A percentile compares a stretch with the other conserved stretches of the same genome.
Conservation (phyloP, 164 flowering plant species). For the Vitis rotundifolia region DNA sequence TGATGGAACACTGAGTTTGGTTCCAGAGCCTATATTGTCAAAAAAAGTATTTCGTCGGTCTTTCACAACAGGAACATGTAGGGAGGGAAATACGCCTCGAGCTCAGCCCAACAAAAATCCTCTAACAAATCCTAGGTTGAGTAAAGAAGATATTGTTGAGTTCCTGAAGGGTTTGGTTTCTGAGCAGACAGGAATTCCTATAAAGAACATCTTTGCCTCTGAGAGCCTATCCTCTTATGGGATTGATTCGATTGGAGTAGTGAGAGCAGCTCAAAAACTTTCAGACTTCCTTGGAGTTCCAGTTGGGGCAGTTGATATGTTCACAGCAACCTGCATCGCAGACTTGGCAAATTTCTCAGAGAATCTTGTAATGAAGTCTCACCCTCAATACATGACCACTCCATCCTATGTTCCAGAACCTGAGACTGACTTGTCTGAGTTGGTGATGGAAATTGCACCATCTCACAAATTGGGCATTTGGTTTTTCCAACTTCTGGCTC, state of each 20-base stretch:
- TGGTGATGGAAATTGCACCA: constrained; percentile 29
- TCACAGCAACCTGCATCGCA: constrained; percentile 73
- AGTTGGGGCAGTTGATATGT: constrained; percentile 82
- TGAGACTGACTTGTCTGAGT: constrained; percentile 18
- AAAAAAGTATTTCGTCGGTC: constrained; percentile 43
- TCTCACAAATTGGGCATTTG: constrained; percentile 36
- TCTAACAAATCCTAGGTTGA: constrained; percentile 18
- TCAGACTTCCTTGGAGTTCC: constrained; percentile 78
- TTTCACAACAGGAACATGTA: constrained; percentile 65
- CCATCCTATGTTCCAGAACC: constrained; percentile 24
- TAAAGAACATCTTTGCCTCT: constrained; percentile 48
- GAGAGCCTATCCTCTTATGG: constrained; percentile 72
- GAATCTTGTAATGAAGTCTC: constrained; percentile 51
- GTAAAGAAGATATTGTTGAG: constrained; percentile 48
- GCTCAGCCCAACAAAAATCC: constrained; percentile 21
- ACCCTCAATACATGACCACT: constrained; percentile 33
- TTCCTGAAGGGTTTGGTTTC: constrained; percentile 58
- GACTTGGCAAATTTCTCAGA: constrained; percentile 76
- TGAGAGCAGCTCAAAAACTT: constrained; percentile 83
- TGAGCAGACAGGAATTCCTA: constrained; percentile 57
- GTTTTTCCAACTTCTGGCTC: constrained; percentile 49
- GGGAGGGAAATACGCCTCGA: constrained; percentile 52
- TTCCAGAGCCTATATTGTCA: constrained; percentile 29
- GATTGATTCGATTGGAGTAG: constrained; percentile 84
- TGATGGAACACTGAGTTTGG: constrained; percentile 55